Evolutionary conservation across 345 rosid genomes (phyloP).

Genomic region (Eucalyptus albens): DNA sequence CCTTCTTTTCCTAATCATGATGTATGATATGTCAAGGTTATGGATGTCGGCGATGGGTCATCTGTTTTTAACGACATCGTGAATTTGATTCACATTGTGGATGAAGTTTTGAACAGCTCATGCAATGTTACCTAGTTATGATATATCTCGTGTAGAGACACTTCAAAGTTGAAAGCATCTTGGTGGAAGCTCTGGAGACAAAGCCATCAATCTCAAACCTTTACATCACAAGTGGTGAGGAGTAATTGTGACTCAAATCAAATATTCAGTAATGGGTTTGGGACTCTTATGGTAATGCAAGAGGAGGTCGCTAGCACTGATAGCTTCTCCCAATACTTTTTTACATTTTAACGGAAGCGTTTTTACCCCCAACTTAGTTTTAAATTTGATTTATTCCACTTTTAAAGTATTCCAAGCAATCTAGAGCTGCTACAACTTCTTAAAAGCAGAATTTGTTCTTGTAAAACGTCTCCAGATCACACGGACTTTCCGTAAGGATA

Average conservation of each 20-base stretch:
- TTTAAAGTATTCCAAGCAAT: neutral
- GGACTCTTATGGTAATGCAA: neutral
- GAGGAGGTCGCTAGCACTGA: neutral
- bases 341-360: neutral
- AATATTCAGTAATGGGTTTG: neutral
- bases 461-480: neutral
- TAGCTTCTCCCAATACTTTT: neutral
- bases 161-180: neutral
- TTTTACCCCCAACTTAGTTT: neutral
- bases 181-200: fast-evolving
- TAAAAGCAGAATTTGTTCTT: neutral
- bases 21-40: neutral
- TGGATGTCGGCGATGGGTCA: neutral
- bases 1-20: neutral
- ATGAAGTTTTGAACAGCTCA: neutral
- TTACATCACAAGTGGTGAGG: fast-evolving
- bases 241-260: neutral
- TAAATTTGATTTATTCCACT: neutral
- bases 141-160: neutral
- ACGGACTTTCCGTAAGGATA: neutral
- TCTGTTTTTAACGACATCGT: neutral
- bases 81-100: neutral
- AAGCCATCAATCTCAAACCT: neutral
- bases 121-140: fast-evolving
- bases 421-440: neutral